Evolutionary conservation across 768 basidiomycete genomes (phyloP).

Genomic region (Serendipita indica): DNA sequence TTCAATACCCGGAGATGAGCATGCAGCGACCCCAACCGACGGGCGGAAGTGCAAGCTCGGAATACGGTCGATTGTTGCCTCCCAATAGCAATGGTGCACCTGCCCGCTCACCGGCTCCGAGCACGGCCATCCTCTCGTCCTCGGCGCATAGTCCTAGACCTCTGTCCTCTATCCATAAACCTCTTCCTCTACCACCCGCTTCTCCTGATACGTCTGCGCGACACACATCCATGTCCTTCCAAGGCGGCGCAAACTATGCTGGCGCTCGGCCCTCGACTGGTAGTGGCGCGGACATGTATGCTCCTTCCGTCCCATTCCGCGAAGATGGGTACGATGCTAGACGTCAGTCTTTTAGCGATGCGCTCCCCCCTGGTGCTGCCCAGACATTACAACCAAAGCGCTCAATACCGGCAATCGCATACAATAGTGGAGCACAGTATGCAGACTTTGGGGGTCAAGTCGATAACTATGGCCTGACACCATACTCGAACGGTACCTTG

Average conservation of each 20-base stretch:
- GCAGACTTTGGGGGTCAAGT: constrained; percentile 34
- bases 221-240: constrained; percentile 8
- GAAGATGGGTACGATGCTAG: constrained; percentile 22
- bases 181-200: constrained; percentile 33
- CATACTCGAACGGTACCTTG: constrained; percentile 35
- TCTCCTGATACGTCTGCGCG: constrained; percentile 40
- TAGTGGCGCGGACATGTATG: not conserved
- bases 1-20: not conserved
- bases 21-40: constrained; percentile 13
- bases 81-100: not conserved
- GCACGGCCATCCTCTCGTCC: not conserved
- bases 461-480: constrained; percentile 60
- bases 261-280: too few species aligned
- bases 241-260: not conserved
- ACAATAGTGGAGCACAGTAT: constrained; percentile 14
- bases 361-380: constrained; percentile 37
- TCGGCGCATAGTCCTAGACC: constrained; percentile 34
- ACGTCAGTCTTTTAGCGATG: constrained; percentile 61
- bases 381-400: not conserved
- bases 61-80: constrained; percentile 39
- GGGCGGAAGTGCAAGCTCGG: constrained; percentile 32
- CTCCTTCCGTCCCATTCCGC: not conserved
- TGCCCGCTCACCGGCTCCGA: constrained; percentile 4
- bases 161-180: constrained; percentile 30
- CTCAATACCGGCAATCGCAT: not conserved